Base-by-base conservation (phyloP, 2,329 filamentous ascomycete genomes). In the Balansia obtecta region DNA sequence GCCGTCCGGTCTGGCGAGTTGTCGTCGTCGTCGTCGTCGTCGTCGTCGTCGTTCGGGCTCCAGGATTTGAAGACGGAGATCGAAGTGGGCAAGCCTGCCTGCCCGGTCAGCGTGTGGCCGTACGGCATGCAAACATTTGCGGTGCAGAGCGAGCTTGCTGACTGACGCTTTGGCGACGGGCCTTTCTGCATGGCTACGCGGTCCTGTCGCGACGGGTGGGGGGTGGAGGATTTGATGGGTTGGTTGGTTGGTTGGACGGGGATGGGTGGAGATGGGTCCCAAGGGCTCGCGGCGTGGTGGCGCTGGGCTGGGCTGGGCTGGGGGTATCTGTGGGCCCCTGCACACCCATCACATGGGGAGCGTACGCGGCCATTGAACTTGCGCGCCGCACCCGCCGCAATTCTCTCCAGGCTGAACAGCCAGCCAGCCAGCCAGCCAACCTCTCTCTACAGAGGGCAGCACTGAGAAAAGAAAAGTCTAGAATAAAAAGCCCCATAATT, bases 191-290 rank as follows among this genome's bases (percentile, higher is more conserved):
- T 40, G 56, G 57, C 61, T 60, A 62, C 60, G 60, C 60, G 61
- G 61, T 62, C 56, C 53, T 48, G 60, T 59, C 60, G 59, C 61
- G 60, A 61, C 39, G 16, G 39, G 27, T 27, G 27, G 27, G 27
- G 27, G 27, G 34, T 34, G 33, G 39, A 41, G n/a, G n/a, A n/a
- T n/a, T n/a, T n/a, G n/a, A n/a, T n/a, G n/a, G n/a, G n/a, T n/a
- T n/a, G n/a, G n/a, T 59, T 58, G 55, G 55, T 55, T 53, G 56
- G 54, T 53, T 48, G 30, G 40, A 45, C 20, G 33, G 20, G 20
- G 6, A 3, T 22, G 18, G 11, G 33, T 13, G 20, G 20, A 22
- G 20, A 22, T 22, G 20, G 20, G 20, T 22, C 20, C 20, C 20
- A 22, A 22, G 34, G 34, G 34, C 34, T 37, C 34, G 34, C 34